A percentile compares a stretch with the other conserved stretches of the same genome.
Conservation (phyloP, 495 filamentous ascomycete genomes). For the Hapsidospora chrysogenum region DNA sequence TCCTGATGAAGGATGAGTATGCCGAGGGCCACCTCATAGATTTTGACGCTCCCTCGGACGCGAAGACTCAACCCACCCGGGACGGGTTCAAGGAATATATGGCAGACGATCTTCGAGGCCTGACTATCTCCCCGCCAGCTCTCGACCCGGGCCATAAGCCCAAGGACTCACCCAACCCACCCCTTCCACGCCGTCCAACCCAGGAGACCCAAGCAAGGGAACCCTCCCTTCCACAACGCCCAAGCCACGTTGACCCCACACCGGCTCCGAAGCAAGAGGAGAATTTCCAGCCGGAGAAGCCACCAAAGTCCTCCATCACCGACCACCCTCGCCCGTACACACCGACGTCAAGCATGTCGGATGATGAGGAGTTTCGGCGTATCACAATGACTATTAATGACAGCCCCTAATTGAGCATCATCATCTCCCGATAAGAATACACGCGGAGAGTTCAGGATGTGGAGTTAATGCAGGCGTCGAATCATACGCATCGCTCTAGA, state of each 20-base stretch:
- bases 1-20: conserved; percentile 15
- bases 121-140: not conserved
- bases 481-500: no score
- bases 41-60: conserved; percentile 22
- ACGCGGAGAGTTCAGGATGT: no score
- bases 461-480: no score
- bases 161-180: not conserved
- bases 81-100: not conserved
- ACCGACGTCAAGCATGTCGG: not conserved
- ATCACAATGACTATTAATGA: not conserved
- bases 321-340: not conserved
- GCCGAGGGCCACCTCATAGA: conserved; percentile 25
- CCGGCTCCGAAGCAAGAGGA: not conserved
- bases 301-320: no score
- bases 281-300: not conserved
- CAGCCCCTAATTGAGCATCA: not conserved
- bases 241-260: not conserved
- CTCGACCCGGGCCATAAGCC: not conserved
- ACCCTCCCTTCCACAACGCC: not conserved
- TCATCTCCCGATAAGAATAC: no score
- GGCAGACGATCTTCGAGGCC: not conserved
- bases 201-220: not conserved
- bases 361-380: not conserved
- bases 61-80: not conserved
- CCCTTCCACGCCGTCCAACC: not conserved